Base-by-base conservation (phyloP, 2,329 filamentous ascomycete species). In the Didymella lethalis region DNA sequence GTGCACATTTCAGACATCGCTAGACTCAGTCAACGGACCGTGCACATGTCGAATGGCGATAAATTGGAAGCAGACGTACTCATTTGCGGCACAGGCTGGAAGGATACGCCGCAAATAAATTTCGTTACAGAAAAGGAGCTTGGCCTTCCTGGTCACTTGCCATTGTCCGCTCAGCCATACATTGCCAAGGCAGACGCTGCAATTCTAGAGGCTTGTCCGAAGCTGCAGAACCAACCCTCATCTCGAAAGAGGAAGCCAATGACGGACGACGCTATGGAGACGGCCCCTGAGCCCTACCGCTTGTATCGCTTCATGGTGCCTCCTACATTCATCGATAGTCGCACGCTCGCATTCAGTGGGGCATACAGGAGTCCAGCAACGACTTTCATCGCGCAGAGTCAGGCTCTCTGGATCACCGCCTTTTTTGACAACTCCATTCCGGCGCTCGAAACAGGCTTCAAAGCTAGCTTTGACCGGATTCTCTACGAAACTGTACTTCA, bases 31-130 rank as follows among this genome's bases (percentile, higher is more conserved):
- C 65, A 77, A 0, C 69, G 77, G 26, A 77, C 72, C 0, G 74
- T 88, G 2, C 81, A 85, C 56, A 78, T 88, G 6, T 75, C 81
- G 0, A 79, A 79, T 7, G 81, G 81, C 11, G 74, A 77, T 0
- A 64, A 61, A 0, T 56, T 88, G 2, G 54, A 75, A 1, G 79
- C 82, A 1, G 82, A 87, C 49, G 82, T 79, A 0, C 66, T 89
- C 0, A 78, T 88, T 52, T 83, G 81, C 58, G 79, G 81, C 10
- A 88, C 85, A 0, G 86, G 86, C 29, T 88, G 86, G 85, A 82
- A 81, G 58, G 78, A 81, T 12, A 78, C 80, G 7, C 82, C 85
- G 1, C 81, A 80, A 0, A 75, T 89, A 48, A 77, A 79, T 49
- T 86, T 87, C 68, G n/a, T 77, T 75, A 20, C 72, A 2, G 28